phyloP scores from a whole-genome alignment of 768 basidiomycete species.

The Leccinum boreale region DNA sequence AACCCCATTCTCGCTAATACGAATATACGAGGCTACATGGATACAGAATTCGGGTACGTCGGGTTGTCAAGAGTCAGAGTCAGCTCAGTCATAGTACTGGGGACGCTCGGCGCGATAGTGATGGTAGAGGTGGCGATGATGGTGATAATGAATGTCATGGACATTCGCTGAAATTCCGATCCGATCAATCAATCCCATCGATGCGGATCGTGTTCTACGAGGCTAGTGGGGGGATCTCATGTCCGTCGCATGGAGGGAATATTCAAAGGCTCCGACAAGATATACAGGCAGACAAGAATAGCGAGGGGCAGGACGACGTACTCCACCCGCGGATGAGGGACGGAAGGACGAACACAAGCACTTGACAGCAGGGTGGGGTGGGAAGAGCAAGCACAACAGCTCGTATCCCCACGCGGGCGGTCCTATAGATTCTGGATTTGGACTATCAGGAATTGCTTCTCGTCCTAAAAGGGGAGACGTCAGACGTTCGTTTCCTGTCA shows the following conservation, averaged over 20 bases:
- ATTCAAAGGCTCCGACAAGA: neutral
- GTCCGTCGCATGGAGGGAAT: neutral
- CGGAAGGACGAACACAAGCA: neutral
- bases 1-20: neutral
- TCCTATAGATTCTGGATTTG: slow-evolving; percentile 81
- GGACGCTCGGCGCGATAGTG: neutral
- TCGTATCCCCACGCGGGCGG: neutral
- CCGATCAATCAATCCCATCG: neutral
- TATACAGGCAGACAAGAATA: neutral
- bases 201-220: neutral
- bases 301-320: neutral
- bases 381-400: neutral
- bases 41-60: neutral
- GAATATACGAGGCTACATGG: neutral
- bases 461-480: slow-evolving; percentile 48
- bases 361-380: neutral
- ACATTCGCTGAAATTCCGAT: neutral
- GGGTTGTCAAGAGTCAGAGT: neutral
- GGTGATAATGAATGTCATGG: neutral
- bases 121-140: neutral
- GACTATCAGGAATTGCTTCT: slow-evolving; percentile 93
- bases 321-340: neutral
- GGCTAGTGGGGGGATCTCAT: neutral
- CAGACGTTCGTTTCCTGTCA: neutral
- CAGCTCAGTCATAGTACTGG: neutral